Base-by-base conservation (phyloP, 352 stramenopile species). In the Globisporangium lucens region DNA sequence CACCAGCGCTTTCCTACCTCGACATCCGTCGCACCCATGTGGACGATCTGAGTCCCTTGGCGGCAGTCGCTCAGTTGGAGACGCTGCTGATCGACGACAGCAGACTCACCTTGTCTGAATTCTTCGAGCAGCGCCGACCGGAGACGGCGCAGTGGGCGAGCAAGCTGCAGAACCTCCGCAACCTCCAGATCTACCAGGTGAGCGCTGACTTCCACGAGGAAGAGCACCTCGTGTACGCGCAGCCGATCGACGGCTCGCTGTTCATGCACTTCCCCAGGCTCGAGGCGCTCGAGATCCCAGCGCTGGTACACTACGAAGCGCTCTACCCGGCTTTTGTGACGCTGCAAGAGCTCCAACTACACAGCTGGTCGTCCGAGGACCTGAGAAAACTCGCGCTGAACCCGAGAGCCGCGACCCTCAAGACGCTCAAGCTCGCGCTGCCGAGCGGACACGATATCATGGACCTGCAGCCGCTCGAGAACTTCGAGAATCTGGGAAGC, bases 11-110 rank as follows among this genome's bases (percentile, higher is more conserved):
- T 15, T 69, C 53, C 41, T 80, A 77, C 29, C 61, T 86, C n/a
- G 78, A 86, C 30, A 74, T 86, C 63, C 69, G 78, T 2, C 79
- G 75, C 62, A 82, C 74, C 30, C 72, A 80, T 10, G 71, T 77
- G 47, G 59, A 66, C 2, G 71, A 86, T 65, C 66, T 75, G 33
- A 67, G 68, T 20, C 74, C 78, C 10, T 57, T 86, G n/a, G 59
- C 57, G 10, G 62, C 69, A 38, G 56, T 86, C 56, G 24, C 58
- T 29, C 41, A 68, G 41, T 65, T 86, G 30, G 74, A 86, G 67
- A 74, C 79, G 17, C 63, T 86, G 65, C 63, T 82, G 24, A 49
- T 86, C 17, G 77, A 85, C 60, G 62, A 67, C 52, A 67, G 52
- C 24, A 56, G 51, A 15, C 33, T 67, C 36, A 57, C 62, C 2